phyloP scores from a whole-genome alignment of 1,139 yeast genomes.

The Yamadazyma atmosphaerica region DNA sequence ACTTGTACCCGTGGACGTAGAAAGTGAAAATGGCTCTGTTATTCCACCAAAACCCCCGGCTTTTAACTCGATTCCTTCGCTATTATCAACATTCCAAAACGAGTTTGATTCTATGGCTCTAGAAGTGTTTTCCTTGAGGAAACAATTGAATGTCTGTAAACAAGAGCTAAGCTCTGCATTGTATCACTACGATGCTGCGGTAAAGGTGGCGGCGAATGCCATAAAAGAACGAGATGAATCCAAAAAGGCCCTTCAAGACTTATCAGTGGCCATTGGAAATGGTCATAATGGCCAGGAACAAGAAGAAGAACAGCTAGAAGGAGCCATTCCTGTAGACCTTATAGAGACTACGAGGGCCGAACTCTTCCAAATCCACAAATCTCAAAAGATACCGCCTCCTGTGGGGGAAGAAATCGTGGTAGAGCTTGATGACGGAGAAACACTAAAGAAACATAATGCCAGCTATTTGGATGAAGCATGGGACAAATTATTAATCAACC shows the following conservation, averaged over 20 bases:
- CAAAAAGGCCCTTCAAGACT: conserved; percentile 52
- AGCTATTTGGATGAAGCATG: conserved; percentile 14
- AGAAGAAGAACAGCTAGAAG: conserved; percentile 1
- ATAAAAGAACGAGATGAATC: conserved; percentile 77
- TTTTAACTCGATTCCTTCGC: conserved; percentile 72
- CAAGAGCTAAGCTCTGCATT: conserved; percentile 76
- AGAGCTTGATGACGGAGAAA: not conserved
- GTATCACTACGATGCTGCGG: conserved; percentile 89
- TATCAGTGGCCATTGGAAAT: conserved; percentile 33
- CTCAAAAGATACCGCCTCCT: conserved; percentile 38
- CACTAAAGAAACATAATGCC: conserved; percentile 16
- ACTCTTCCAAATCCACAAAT: conserved; percentile 20
- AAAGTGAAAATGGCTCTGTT: conserved; percentile 19
- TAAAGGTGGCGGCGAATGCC: conserved; percentile 77
- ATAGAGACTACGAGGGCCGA: conserved; percentile 36
- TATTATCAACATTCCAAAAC: conserved; percentile 72
- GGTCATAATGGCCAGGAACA: conserved; percentile 14
- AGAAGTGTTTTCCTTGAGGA: conserved; percentile 75
- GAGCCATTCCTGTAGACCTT: conserved; percentile 19
- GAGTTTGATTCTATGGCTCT: conserved; percentile 91
- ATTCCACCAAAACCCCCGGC: conserved; percentile 52
- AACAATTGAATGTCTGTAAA: conserved; percentile 64
- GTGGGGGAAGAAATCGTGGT: conserved; percentile 2
- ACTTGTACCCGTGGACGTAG: conserved; percentile 46
- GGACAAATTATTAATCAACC: conserved; percentile 20